Evolutionary conservation across 2,329 filamentous ascomycete genomes (phyloP), one percentile per base, ranked within the genome.

Genomic region (Cercospora sp.): DNA sequence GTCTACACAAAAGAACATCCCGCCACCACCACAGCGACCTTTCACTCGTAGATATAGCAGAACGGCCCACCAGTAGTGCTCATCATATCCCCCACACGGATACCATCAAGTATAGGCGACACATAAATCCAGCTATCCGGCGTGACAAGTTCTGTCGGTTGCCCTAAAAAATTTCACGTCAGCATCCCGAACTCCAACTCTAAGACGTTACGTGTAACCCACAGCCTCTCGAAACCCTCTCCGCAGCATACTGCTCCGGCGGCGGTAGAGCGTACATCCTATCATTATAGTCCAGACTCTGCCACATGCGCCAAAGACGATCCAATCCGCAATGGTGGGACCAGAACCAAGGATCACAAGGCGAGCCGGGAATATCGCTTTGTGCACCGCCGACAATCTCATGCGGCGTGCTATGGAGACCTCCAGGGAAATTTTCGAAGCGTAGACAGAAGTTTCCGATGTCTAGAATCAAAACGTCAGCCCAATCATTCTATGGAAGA

Each of bases 291-390:
- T 68, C 60, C 7, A 85, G 85, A 12, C 77, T 53, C 7, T 53
- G 23, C 55, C 55, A 65, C 31, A 65, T 33, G 18, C 20, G n/a
- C 63, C 63, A 65, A 12, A 65, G 3, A 12, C 30, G 23, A 39
- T 65, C 63, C 9, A 65, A 30, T 10, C 55, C 57, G 30, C 31
- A 18, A 39, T 65, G 63, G 18, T 65, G 63, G 10, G 13, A 5
- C 39, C n/a, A 53, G 63, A 65, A 65, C 63, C 55, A 72, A 2
- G 82, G 82, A 62, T 86, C 83, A 8, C 75, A 78, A 1, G 83
- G 81, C 13, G 80, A 82, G 1, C 79, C 77, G 61, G 74, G 71
- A 64, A 80, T 82, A 72, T 85, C 83, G n/a, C 77, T 76, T 5
- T 80, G 80, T 0, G 79, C 77, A 64, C 84, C 82, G 16, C 82